These are phyloP conservation scores for Hyaloraphidium curvatum DNA, from an alignment of 192 early-diverging fungal species.

Conservation along the genomic window DNA sequence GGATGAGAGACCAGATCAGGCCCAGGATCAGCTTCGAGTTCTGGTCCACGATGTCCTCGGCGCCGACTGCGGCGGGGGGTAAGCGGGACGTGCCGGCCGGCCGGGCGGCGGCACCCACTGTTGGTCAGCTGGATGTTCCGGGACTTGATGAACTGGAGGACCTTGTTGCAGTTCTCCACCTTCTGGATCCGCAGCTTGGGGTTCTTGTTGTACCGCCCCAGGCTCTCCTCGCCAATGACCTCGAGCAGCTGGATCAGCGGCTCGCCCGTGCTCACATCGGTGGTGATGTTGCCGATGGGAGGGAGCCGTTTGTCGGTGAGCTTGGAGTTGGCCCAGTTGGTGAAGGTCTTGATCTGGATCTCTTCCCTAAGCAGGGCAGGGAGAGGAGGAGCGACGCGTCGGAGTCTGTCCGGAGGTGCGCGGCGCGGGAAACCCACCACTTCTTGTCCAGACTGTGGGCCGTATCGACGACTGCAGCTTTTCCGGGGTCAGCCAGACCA, in stretches of 20 bases:
- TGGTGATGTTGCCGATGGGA: conserved; percentile 27
- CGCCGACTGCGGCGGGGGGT: conserved; percentile 23
- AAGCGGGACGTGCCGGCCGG: neutral
- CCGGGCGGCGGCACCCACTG: conserved; percentile 22
- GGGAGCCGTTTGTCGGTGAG: conserved; percentile 28
- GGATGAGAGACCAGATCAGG: conserved; percentile 93
- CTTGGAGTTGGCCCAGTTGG: conserved; percentile 61
- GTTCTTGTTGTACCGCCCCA: conserved; percentile 72
- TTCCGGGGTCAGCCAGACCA: too few species aligned
- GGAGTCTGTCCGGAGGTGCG: too few species aligned
- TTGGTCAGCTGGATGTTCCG: conserved; percentile 63
- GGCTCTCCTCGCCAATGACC: conserved; percentile 78
- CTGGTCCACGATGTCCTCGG: conserved; percentile 89
- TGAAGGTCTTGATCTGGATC: conserved; percentile 79
- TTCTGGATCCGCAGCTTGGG: conserved; percentile 86
- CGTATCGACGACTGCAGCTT: too few species aligned
- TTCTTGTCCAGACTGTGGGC: too few species aligned
- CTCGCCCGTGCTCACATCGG: conserved; percentile 42
- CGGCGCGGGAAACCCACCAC: too few species aligned
- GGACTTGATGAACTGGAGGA: conserved; percentile 75
- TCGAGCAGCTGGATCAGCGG: conserved; percentile 51
- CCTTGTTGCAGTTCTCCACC: conserved; percentile 88
- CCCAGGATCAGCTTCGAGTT: conserved; percentile 85
- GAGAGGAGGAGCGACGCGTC: too few species aligned
- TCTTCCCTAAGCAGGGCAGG: too few species aligned